Evolutionary conservation across 1,284 basidiomycete species (phyloP).

Genomic region (Schizophyllum amplum): DNA sequence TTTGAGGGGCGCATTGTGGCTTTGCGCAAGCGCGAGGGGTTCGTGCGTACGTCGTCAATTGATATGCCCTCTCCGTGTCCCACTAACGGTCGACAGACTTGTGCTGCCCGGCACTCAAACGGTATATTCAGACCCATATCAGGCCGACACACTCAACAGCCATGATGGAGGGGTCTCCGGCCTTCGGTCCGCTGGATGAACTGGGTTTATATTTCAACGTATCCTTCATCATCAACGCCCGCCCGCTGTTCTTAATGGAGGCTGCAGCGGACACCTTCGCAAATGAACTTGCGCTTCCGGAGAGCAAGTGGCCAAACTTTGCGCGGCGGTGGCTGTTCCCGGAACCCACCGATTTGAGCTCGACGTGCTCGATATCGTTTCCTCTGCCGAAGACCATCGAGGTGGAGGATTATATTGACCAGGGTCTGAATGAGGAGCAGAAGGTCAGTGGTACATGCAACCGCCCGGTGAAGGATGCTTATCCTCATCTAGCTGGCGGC

Average conservation of each 20-base stretch:
- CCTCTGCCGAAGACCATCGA: conserved; percentile 15
- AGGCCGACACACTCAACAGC: conserved; percentile 15
- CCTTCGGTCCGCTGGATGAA: conserved; percentile 25
- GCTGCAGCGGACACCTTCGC: conserved; percentile 23
- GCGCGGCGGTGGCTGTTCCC: conserved; percentile 36
- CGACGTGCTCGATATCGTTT: conserved; percentile 14
- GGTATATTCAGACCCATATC: conserved; percentile 25
- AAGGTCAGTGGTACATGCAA: conserved; percentile 20
- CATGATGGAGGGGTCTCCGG: conserved; percentile 13
- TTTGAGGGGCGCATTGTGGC: conserved; percentile 29
- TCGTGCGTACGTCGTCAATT: conserved; percentile 27
- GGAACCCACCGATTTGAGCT: conserved; percentile 22
- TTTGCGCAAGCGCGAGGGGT: conserved; percentile 32
- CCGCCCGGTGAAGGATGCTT: no score
- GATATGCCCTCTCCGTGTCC: no score
- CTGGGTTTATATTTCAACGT: conserved; percentile 34
- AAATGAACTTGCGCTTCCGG: conserved; percentile 14
- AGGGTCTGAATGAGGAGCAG: conserved; percentile 35
- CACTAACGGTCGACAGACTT: no score
- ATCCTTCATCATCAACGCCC: conserved; percentile 34
- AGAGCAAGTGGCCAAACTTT: conserved; percentile 12
- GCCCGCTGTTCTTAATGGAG: conserved; percentile 32
- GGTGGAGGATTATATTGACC: conserved; percentile 27
- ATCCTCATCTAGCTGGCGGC: conserved; percentile 28
- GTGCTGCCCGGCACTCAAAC: conserved; percentile 27